Conservation (phyloP, 1,139 yeast species). For the Meyerozyma guilliermondii region DNA sequence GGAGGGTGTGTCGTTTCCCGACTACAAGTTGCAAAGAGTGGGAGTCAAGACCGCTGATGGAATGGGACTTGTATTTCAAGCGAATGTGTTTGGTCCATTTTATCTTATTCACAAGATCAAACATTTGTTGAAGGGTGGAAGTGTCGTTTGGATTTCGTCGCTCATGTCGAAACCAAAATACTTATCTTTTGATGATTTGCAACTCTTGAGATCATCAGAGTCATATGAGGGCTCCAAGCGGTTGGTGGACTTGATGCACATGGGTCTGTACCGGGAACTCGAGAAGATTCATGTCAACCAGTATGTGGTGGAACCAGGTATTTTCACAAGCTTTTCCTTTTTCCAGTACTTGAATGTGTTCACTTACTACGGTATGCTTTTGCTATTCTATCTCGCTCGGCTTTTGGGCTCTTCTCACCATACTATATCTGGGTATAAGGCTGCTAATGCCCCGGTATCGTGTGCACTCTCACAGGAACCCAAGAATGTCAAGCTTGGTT, state of each 20-base stretch:
- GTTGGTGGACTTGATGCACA: constrained; percentile 76
- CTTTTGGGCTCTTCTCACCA: constrained; percentile 82
- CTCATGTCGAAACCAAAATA: constrained; percentile 70
- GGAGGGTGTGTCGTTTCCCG: constrained; percentile 78
- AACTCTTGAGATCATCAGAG: constrained; percentile 55
- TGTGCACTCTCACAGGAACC: constrained; percentile 32
- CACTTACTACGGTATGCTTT: constrained; percentile 80
- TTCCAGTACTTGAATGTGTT: constrained; percentile 69
- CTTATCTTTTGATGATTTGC: constrained; percentile 69
- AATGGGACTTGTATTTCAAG: constrained; percentile 86
- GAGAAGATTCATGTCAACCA: constrained; percentile 52
- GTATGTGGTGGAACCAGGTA: constrained; percentile 90
- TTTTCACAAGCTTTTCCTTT: constrained; percentile 80
- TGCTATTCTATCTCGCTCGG: constrained; percentile 81
- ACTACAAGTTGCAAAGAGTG: constrained; percentile 71
- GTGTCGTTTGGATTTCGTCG: constrained; percentile 81
- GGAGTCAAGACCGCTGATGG: constrained; percentile 72
- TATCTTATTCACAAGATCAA: constrained; percentile 62
- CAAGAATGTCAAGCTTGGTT: constrained; percentile 65
- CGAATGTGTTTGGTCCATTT: constrained; percentile 93
- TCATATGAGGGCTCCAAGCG: constrained; percentile 94
- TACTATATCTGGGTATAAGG: constrained; percentile 80
- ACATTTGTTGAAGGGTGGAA: constrained; percentile 55
- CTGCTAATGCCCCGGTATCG: constrained; percentile 74
- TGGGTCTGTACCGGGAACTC: constrained; percentile 56